A percentile compares a stretch with the other conserved stretches of the same genome.
Evolutionary conservation across 495 filamentous ascomycete species (phyloP).

Genomic region (Corynascus novoguineensis): DNA sequence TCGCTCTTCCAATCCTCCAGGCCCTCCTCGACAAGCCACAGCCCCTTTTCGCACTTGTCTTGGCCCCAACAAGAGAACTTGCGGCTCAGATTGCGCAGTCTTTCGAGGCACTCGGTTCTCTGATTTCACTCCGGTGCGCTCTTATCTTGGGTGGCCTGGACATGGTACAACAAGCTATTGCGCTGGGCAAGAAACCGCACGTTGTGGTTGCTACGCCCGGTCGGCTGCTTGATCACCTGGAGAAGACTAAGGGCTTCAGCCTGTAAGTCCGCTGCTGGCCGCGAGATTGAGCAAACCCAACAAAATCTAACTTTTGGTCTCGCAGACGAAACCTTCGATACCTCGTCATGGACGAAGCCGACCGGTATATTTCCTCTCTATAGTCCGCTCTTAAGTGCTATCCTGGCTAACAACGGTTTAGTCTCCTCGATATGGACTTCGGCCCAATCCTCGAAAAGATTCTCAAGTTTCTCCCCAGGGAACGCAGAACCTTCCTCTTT

Average conservation of each 20-base stretch:
- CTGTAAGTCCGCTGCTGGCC: conserved; percentile 41
- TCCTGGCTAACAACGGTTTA: not conserved
- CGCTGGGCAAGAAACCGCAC: conserved; percentile 87
- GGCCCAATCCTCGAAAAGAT: conserved; percentile 89
- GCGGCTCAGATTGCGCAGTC: conserved; percentile 83
- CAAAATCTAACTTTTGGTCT: not conserved
- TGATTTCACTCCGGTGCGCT: conserved; percentile 72
- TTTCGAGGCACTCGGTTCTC: conserved; percentile 76
- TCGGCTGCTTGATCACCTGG: conserved; percentile 83
- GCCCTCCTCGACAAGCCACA: conserved; percentile 77
- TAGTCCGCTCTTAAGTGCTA: not conserved
- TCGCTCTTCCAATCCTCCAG: conserved; percentile 84
- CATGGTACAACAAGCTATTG: conserved; percentile 84
- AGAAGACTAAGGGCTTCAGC: conserved; percentile 95
- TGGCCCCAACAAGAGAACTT: conserved; percentile 88
- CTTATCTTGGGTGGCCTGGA: conserved; percentile 91
- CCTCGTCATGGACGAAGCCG: conserved; percentile 92
- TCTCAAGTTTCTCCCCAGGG: conserved; percentile 78
- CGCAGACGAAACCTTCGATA: conserved; percentile 57
- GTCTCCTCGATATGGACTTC: conserved; percentile 90
- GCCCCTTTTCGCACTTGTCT: conserved; percentile 68
- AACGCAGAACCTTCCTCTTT: conserved; percentile 81
- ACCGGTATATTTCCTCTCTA: conserved; percentile 36
- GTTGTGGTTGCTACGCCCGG: conserved; percentile 86
- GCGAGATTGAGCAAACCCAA: not conserved